Percentiles rank a stretch among this genome's conserved stretches.
These are phyloP conservation scores for Rhodamnia rubescens DNA, from an alignment of 345 rosid genomes.

Conservation along the genomic window DNA sequence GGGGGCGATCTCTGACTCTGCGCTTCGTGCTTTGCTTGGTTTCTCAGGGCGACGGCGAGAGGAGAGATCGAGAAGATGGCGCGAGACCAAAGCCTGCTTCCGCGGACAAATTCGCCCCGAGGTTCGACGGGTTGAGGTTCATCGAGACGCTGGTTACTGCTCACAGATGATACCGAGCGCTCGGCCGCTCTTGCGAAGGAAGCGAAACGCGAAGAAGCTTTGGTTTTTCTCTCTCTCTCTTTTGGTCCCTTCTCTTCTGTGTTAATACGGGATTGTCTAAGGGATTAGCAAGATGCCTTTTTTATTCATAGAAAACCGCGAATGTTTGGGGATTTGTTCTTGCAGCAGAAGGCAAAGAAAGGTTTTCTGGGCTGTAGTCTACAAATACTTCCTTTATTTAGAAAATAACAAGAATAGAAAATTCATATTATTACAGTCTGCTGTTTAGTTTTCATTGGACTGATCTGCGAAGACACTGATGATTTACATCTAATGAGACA, in stretches of 20 bases:
- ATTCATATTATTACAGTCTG: neutral
- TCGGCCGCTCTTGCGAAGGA: neutral
- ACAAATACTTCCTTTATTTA: neutral
- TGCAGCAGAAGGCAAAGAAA: neutral
- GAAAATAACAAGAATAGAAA: neutral
- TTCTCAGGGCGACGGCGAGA: neutral
- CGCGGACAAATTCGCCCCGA: conserved; percentile 14
- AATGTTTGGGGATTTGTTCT: neutral
- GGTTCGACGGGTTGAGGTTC: conserved; percentile 36
- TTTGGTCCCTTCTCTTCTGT: neutral
- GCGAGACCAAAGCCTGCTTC: neutral
- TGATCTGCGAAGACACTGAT: neutral
- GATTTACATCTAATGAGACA: neutral
- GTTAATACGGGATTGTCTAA: neutral
- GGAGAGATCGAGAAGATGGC: neutral
- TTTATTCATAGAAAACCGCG: neutral
- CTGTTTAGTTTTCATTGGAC: neutral
- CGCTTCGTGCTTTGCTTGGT: neutral
- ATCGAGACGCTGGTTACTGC: conserved; percentile 35
- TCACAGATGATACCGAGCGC: neutral
- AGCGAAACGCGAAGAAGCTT: neutral
- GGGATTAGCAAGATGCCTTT: neutral
- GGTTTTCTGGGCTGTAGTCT: neutral
- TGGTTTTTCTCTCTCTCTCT: neutral
- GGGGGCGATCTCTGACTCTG: neutral